These are phyloP conservation scores for Fusarium sp. DNA, from an alignment of 2,329 filamentous ascomycete species.

Conservation along the genomic window DNA sequence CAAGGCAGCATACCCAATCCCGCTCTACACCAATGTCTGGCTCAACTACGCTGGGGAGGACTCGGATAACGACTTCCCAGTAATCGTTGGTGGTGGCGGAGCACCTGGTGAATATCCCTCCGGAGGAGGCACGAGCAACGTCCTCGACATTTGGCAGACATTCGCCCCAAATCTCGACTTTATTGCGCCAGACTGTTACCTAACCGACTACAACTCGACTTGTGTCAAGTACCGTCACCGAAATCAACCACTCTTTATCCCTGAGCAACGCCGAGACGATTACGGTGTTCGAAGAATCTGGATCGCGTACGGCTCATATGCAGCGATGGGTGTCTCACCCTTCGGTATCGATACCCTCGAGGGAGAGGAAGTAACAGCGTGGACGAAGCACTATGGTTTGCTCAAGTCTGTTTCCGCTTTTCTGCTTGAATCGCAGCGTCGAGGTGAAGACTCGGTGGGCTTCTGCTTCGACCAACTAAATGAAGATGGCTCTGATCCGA, in stretches of 20 bases:
- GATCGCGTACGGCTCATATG: conserved; percentile 35
- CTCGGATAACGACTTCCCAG: conserved; percentile 32
- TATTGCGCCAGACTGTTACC: conserved; percentile 52
- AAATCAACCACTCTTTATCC: conserved; percentile 57
- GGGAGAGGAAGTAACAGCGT: background rate
- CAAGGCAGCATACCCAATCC: conserved; percentile 37
- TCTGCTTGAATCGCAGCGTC: conserved; percentile 1
- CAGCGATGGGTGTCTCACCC: conserved; percentile 8
- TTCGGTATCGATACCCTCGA: conserved; percentile 28
- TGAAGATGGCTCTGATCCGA: background rate
- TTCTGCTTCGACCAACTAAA: conserved; percentile 26
- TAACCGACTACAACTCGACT: conserved; percentile 36
- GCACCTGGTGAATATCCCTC: conserved; percentile 46
- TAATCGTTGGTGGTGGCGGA: conserved; percentile 42
- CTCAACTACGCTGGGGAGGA: conserved; percentile 37
- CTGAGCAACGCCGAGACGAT: conserved; percentile 59
- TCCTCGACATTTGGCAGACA: conserved; percentile 47
- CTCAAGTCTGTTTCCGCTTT: conserved; percentile 10
- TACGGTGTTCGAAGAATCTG: conserved; percentile 53
- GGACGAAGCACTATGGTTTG: conserved; percentile 1
- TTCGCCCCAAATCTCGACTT: conserved; percentile 53
- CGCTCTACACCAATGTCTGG: conserved; percentile 44
- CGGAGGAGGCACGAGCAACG: conserved; percentile 38
- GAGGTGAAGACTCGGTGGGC: background rate
- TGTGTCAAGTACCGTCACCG: conserved; percentile 54